phyloP scores from a whole-genome alignment of 2,329 filamentous ascomycete genomes.

The Aspergillus costaricaensis region DNA sequence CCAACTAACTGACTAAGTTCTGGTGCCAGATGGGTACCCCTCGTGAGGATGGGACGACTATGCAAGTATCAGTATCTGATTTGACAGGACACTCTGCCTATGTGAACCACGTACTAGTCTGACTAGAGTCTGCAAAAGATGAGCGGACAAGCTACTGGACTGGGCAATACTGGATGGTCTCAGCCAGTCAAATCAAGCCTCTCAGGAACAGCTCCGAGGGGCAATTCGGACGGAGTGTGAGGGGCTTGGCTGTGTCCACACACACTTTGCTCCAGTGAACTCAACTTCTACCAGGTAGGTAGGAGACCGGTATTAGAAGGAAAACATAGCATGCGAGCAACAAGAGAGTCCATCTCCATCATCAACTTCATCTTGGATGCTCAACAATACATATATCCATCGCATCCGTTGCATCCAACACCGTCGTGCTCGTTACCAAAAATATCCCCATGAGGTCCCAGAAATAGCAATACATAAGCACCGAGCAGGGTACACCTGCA shows the following conservation, averaged over 20 bases:
- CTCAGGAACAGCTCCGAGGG: not conserved
- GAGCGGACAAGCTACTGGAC: not conserved
- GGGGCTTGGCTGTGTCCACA: not conserved
- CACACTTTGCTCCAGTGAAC: not conserved
- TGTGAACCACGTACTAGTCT: not conserved
- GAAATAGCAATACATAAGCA: not conserved
- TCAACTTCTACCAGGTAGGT: not conserved
- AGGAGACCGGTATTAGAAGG: no score
- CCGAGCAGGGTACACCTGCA: not conserved
- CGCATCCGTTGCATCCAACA: not conserved
- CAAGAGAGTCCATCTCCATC: no score
- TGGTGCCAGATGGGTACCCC: no score
- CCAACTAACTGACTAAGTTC: no score
- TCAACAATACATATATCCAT: conserved; percentile 3
- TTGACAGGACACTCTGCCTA: not conserved
- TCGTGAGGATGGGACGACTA: not conserved
- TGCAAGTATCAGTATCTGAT: not conserved
- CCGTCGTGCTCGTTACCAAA: not conserved
- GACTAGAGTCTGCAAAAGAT: not conserved
- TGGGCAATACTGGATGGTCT: not conserved
- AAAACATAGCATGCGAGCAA: no score
- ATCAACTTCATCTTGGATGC: not conserved
- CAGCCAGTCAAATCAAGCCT: conserved; percentile 6
- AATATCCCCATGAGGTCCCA: not conserved
- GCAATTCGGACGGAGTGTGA: not conserved